A percentile compares a stretch with the other conserved stretches of the same genome.
Conservation (phyloP, 2,329 filamentous ascomycete species). For the Penicillium expansum region DNA sequence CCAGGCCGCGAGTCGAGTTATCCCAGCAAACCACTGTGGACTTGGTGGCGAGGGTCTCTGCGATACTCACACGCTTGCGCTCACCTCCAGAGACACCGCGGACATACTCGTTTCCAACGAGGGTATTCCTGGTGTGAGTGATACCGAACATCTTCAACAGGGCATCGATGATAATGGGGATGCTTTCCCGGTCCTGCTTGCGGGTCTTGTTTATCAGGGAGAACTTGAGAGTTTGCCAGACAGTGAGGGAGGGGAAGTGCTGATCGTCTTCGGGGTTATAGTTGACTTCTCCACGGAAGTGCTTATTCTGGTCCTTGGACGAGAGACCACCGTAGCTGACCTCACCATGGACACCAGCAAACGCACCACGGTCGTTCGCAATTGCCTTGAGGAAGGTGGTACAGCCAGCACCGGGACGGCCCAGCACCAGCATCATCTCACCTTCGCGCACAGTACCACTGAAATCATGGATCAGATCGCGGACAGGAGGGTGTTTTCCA, state of each 20-base stretch:
- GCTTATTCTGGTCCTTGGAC: conserved; percentile 64
- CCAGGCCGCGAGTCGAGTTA: conserved; percentile 75
- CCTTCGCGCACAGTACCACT: conserved; percentile 64
- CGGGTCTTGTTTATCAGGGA: conserved; percentile 72
- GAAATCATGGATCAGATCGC: conserved; percentile 64
- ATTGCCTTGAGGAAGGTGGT: conserved; percentile 75
- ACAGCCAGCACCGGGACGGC: conserved; percentile 71
- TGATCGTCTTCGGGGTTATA: conserved; percentile 76
- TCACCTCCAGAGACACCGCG: conserved; percentile 78
- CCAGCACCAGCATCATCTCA: conserved; percentile 72
- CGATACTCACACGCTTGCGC: conserved; percentile 75
- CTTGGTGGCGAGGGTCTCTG: conserved; percentile 72
- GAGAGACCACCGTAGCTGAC: conserved; percentile 70
- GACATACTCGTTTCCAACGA: conserved; percentile 70
- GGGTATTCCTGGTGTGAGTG: conserved; percentile 68
- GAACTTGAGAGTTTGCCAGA: conserved; percentile 75
- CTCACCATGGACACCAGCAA: conserved; percentile 65
- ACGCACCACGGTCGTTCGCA: conserved; percentile 66
- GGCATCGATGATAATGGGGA: conserved; percentile 67
- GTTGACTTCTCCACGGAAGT: conserved; percentile 71
- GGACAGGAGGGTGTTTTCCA: conserved; percentile 49
- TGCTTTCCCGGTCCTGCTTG: conserved; percentile 61
- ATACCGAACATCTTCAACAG: conserved; percentile 78
- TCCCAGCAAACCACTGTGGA: conserved; percentile 75
- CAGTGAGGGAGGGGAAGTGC: conserved; percentile 70